phyloP scores from a whole-genome alignment of 495 filamentous ascomycete species.

The Clohesyomyces aquaticus region DNA sequence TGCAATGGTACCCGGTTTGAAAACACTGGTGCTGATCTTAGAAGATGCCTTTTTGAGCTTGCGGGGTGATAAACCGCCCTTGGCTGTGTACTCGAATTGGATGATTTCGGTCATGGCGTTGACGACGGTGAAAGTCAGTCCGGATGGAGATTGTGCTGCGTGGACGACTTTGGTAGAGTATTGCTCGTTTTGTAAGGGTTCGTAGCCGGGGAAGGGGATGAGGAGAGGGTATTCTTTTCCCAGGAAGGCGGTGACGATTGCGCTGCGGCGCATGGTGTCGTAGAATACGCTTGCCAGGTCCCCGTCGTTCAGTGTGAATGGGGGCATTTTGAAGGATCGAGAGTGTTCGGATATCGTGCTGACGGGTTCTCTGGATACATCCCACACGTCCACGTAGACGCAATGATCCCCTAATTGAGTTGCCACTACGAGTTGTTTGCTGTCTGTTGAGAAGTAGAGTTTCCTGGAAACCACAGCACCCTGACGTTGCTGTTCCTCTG shows the following conservation, averaged over 20 bases:
- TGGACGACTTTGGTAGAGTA: slow-evolving; percentile 37
- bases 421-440: slow-evolving; percentile 33
- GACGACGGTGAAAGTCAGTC: slow-evolving; percentile 25
- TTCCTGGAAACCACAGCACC: slow-evolving; percentile 32
- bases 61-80: slow-evolving; percentile 20
- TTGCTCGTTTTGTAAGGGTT: slow-evolving; percentile 33
- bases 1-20: slow-evolving; percentile 34
- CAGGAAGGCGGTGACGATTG: slow-evolving; percentile 36
- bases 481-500: slow-evolving; percentile 35
- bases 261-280: slow-evolving; percentile 25
- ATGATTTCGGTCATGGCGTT: slow-evolving; percentile 41
- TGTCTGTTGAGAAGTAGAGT: slow-evolving; percentile 36
- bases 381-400: slow-evolving; percentile 40
- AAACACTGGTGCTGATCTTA: slow-evolving; percentile 31
- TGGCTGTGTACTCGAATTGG: slow-evolving; percentile 35
- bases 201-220: slow-evolving; percentile 37
- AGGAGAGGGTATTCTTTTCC: slow-evolving; percentile 38
- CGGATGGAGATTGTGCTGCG: slow-evolving; percentile 36
- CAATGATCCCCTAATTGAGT: slow-evolving; percentile 35
- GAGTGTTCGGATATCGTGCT: slow-evolving; percentile 35
- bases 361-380: slow-evolving; percentile 34
- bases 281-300: slow-evolving; percentile 36
- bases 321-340: slow-evolving; percentile 34
- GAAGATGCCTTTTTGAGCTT: slow-evolving; percentile 24
- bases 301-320: slow-evolving; percentile 38